These are phyloP conservation scores for Euclidium syriacum DNA, from an alignment of 345 rosid genomes.

Conservation along the genomic window DNA sequence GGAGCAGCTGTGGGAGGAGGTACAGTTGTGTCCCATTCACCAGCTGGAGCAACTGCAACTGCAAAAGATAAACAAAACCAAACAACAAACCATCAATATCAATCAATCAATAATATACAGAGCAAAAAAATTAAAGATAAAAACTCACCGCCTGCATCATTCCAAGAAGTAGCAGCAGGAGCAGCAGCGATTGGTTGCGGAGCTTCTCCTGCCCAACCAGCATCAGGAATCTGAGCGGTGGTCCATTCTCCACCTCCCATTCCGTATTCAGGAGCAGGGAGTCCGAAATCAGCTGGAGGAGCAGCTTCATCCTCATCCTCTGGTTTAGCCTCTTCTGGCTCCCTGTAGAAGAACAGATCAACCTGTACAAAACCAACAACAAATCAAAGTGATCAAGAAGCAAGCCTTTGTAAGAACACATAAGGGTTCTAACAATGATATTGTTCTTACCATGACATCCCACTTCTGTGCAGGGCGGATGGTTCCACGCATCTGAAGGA, in stretches of 20 bases:
- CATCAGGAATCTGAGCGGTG: constrained; percentile 39
- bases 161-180: constrained; percentile 40
- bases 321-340: constrained; percentile 62
- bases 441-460: constrained; percentile 67
- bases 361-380: constrained; percentile 38
- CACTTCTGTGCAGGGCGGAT: constrained; percentile 70
- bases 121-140: neutral
- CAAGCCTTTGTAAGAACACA: neutral
- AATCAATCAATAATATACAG: neutral
- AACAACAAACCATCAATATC: neutral
- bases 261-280: constrained; percentile 44
- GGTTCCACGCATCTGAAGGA: constrained; percentile 93
- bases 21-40: constrained; percentile 45
- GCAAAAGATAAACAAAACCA: neutral
- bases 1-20: constrained; percentile 32
- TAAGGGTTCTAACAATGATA: neutral
- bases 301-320: constrained; percentile 56
- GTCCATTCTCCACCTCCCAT: constrained; percentile 52
- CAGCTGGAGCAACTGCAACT: constrained; percentile 19
- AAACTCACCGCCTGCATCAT: constrained; percentile 35
- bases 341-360: constrained; percentile 76
- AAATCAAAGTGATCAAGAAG: neutral
- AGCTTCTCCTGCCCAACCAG: constrained; percentile 58
- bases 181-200: constrained; percentile 56
- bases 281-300: constrained; percentile 23